Conservation (phyloP, 495 filamentous ascomycete genomes). For the Poronia punctata region DNA sequence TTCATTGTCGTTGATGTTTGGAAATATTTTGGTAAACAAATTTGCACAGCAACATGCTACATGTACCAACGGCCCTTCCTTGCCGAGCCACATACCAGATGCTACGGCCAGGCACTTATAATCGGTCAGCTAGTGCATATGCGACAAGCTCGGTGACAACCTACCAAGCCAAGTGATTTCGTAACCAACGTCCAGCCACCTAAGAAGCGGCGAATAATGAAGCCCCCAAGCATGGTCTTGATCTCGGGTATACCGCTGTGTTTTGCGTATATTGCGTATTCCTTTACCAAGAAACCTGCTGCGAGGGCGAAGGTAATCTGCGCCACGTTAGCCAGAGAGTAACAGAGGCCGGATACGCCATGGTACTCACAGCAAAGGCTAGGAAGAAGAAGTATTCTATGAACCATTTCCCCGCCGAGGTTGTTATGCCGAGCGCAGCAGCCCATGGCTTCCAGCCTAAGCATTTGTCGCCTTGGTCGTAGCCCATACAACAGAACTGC, state of each 20-base stretch:
- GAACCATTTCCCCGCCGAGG: constrained; percentile 62
- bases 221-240: constrained; percentile 92
- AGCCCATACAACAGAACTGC: constrained; percentile 87
- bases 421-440: constrained; percentile 57
- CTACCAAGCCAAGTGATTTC: constrained; percentile 85
- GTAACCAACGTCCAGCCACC: constrained; percentile 88
- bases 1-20: constrained; percentile 81
- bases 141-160: constrained; percentile 15
- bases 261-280: constrained; percentile 81
- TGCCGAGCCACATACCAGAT: constrained; percentile 96
- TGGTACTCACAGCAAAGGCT: constrained; percentile 68
- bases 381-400: constrained; percentile 84
- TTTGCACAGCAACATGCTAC: constrained; percentile 98
- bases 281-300: constrained; percentile 73
- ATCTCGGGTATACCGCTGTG: constrained; percentile 98
- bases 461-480: constrained; percentile 72
- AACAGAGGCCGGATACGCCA: no score
- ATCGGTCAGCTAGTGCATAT: constrained; percentile 17
- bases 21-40: constrained; percentile 86
- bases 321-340: constrained; percentile 13
- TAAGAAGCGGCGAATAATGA: constrained; percentile 87
- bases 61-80: constrained; percentile 94
- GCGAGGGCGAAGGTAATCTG: constrained; percentile 74
- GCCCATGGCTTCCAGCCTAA: constrained; percentile 83
- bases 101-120: constrained; percentile 81